Conservation (phyloP, 2,329 filamentous ascomycete species). For the Diaporthe nobilis region DNA sequence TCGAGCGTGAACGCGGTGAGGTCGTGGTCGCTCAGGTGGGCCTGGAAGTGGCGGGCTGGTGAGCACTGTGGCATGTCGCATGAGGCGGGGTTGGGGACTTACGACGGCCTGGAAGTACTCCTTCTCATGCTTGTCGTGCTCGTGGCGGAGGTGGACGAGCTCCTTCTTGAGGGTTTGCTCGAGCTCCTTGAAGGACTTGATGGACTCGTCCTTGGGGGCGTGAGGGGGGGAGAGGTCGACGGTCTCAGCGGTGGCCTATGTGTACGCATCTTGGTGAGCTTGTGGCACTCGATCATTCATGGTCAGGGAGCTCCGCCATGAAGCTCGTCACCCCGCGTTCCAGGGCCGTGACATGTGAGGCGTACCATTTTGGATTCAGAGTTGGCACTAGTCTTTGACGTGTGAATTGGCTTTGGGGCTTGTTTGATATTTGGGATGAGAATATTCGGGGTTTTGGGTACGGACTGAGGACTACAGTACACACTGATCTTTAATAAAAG, state of each 20-base stretch:
- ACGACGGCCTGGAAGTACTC: constrained; percentile 68
- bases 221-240: constrained; percentile 64
- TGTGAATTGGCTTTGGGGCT: background rate
- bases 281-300: background rate
- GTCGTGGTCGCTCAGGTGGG: constrained; percentile 55
- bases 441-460: background rate
- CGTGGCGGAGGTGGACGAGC: constrained; percentile 64
- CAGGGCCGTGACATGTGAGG: background rate
- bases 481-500: background rate
- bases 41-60: constrained; percentile 33
- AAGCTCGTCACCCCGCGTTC: background rate
- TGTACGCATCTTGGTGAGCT: constrained; percentile 20
- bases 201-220: constrained; percentile 63
- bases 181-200: constrained; percentile 64
- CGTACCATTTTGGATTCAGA: constrained; percentile 35
- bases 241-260: constrained; percentile 66
- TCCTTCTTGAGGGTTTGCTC: constrained; percentile 65
- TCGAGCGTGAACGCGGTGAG: constrained; percentile 54
- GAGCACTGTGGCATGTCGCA: constrained; percentile 19
- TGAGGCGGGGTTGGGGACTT: constrained; percentile 36
- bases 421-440: constrained; percentile 5
- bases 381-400: background rate
- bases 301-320: background rate
- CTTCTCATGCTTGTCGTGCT: constrained; percentile 66
- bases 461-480: background rate